Conservation (phyloP, 1,284 basidiomycete genomes). For the Vanrija sp. region DNA sequence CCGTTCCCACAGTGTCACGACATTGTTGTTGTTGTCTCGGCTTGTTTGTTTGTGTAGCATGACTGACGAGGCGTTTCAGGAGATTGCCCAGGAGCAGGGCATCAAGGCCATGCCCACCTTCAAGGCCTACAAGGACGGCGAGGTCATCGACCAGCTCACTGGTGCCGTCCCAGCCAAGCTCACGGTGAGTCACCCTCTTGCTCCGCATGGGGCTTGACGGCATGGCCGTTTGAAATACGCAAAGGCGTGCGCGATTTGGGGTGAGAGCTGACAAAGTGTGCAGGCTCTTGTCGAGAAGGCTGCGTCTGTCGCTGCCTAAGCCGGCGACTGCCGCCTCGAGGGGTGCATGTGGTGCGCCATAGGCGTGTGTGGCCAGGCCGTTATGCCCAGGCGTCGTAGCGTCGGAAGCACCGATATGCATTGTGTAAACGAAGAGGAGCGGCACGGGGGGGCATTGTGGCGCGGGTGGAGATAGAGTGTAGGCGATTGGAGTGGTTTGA, state of each 20-base stretch:
- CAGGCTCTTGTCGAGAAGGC: constrained; percentile 19
- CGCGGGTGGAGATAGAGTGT: no score
- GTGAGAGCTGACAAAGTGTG: neutral
- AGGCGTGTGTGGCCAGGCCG: no score
- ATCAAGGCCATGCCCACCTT: constrained; percentile 81
- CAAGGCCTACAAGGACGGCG: constrained; percentile 64
- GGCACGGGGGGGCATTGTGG: no score
- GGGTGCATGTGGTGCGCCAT: no score
- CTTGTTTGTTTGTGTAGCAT: neutral
- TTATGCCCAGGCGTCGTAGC: no score
- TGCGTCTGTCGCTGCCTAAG: neutral
- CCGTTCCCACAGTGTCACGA: no score
- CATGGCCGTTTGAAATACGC: neutral
- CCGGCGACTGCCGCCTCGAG: no score
- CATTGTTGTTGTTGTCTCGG: neutral
- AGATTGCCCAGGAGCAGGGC: constrained; percentile 61
- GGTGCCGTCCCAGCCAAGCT: constrained; percentile 60
- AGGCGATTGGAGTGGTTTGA: no score
- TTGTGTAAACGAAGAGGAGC: no score
- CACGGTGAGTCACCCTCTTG: constrained; percentile 46
- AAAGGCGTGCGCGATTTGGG: neutral
- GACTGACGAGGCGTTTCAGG: constrained; percentile 21
- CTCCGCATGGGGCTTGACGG: neutral
- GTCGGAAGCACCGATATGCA: no score
- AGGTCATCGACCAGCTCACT: constrained; percentile 59